These are phyloP conservation scores for Fagopyrum tataricum DNA, from an alignment of 148 eudicot genomes.

Conservation along the genomic window DNA sequence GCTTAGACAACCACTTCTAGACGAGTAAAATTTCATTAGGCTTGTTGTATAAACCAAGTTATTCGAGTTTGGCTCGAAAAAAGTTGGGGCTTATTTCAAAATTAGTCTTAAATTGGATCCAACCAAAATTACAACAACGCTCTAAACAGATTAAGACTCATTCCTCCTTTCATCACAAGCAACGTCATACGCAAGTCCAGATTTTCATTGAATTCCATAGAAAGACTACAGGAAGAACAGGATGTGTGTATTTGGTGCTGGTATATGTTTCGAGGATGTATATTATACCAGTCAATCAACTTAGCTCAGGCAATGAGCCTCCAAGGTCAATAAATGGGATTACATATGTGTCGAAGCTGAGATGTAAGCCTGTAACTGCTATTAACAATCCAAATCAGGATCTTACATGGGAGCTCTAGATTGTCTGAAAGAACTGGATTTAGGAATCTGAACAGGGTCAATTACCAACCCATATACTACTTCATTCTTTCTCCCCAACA, in stretches of 20 bases:
- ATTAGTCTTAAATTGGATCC: no score
- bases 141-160: no score
- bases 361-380: background rate
- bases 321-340: background rate
- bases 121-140: no score
- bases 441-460: slow-evolving; percentile 44
- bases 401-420: background rate
- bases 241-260: background rate
- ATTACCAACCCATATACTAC: slow-evolving; percentile 48
- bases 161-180: no score
- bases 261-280: background rate
- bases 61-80: no score
- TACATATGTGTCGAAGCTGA: background rate
- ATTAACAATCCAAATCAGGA: background rate
- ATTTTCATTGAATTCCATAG: no score
- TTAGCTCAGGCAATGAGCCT: background rate
- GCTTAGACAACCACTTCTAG: no score
- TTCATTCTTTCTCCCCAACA: slow-evolving; percentile 22
- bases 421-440: slow-evolving; percentile 9
- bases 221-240: background rate
- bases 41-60: no score
- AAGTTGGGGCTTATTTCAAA: no score
- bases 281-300: background rate
- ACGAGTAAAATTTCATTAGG: no score
- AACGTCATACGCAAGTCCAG: no score